phyloP scores from a whole-genome alignment of 2,329 filamentous ascomycete species.

The Dendryphion nanum region DNA sequence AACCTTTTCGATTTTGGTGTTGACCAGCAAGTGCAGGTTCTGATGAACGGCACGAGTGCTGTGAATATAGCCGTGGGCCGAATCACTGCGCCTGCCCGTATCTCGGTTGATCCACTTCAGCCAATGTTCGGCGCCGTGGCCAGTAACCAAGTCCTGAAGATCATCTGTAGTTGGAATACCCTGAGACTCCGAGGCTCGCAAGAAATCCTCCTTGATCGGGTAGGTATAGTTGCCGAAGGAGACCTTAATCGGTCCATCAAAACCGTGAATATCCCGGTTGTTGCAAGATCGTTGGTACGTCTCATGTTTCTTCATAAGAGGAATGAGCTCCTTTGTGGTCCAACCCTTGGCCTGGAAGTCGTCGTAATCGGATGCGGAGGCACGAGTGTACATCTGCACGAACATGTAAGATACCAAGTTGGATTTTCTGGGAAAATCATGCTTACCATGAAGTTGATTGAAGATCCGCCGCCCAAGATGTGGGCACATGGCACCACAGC shows the following conservation, averaged over 20 bases:
- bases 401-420: constrained; percentile 4
- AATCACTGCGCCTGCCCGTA: constrained; percentile 71
- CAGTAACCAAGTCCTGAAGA: constrained; percentile 68
- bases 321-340: constrained; percentile 71
- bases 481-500: constrained; percentile 75
- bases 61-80: constrained; percentile 76
- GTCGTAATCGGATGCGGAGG: constrained; percentile 71
- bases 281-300: constrained; percentile 60
- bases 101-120: constrained; percentile 78
- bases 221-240: constrained; percentile 79
- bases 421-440: background rate
- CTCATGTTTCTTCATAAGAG: constrained; percentile 78
- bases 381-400: constrained; percentile 67
- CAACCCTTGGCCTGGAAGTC: constrained; percentile 80
- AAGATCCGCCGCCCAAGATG: constrained; percentile 69
- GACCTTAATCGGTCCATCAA: constrained; percentile 78
- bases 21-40: constrained; percentile 70
- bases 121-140: constrained; percentile 70
- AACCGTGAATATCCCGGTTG: constrained; percentile 68
- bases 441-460: constrained; percentile 72
- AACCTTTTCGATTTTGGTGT: constrained; percentile 73
- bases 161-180: constrained; percentile 75
- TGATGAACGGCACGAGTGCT: constrained; percentile 67
- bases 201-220: constrained; percentile 78
- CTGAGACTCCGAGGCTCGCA: constrained; percentile 69